Evolutionary conservation across 1,284 basidiomycete genomes (phyloP), one percentile per base, ranked within the genome.

Genomic region (Phlebopus sp.): DNA sequence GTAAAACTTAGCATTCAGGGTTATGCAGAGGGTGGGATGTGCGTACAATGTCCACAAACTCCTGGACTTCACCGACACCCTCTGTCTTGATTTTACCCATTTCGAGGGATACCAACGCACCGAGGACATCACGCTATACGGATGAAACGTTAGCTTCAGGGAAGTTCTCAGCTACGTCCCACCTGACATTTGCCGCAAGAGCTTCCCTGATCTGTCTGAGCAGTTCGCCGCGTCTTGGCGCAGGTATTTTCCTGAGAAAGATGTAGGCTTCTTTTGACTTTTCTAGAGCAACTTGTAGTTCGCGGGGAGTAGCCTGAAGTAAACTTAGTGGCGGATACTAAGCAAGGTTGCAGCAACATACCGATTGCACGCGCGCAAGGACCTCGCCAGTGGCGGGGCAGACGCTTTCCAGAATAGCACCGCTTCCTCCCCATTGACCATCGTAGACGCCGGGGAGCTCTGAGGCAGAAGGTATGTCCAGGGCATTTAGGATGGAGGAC

Each of bases 41-140:
- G 35, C 65, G 31, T 60, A 92, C 92, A 49, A 96, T 92, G 64
- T 97, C 94, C 51, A 97, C 81, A 58, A 95, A 94, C 70, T 97
- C 92, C 63, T 94, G 91, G 1, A 97, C 92, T 70, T 97, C 93
- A 15, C 93, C 93, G 38, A 86, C 76, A 29, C 93, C 94, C 66
- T 97, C 94, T n/a, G 87, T 86, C 58, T 77, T 79, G 56, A 97
- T 94, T 71, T 98, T 98, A 64, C 95, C 94, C 94, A 97, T 97
- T 69, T 97, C 94, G 15, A 95, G 74, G 34, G 89, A 86, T 6
- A 91, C 80, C 18, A 91, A 75, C 19, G 89, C 86, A 35, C 95
- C 95, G 10, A 98, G 77, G 30, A 80, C 88, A 47, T 87, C 82
- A 37, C 86, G 78, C 85, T 92, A 48, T 42, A 46, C 50, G 45